Evolutionary conservation across 2,329 filamentous ascomycete species (phyloP).

Genomic region (Ceratocystis ficicola): DNA sequence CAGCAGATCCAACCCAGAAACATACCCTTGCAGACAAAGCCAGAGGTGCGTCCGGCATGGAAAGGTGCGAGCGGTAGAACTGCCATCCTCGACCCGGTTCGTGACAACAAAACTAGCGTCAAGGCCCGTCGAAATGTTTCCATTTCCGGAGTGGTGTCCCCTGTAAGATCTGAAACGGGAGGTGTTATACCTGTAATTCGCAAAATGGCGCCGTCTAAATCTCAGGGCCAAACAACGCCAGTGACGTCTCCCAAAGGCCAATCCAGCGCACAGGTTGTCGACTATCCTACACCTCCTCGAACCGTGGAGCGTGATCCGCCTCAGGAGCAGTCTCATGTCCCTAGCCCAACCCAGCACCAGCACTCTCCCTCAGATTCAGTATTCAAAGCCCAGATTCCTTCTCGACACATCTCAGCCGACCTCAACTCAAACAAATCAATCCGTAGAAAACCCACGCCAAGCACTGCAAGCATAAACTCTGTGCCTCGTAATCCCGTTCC

Average conservation of each 20-base stretch:
- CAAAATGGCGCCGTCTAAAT: conserved; percentile 19
- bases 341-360: conserved; percentile 19
- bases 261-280: not conserved
- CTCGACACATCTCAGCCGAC: conserved; percentile 11
- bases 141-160: conserved; percentile 14
- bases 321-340: conserved; percentile 25
- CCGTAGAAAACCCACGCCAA: conserved; percentile 36
- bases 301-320: conserved; percentile 18
- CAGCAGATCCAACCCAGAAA: not conserved
- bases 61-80: conserved; percentile 59
- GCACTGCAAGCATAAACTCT: conserved; percentile 23
- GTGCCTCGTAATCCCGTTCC: not conserved
- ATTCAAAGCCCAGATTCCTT: conserved; percentile 13
- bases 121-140: conserved; percentile 19
- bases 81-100: conserved; percentile 50
- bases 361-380: conserved; percentile 6
- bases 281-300: conserved; percentile 20
- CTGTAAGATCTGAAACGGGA: conserved; percentile 15
- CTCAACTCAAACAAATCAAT: conserved; percentile 30
- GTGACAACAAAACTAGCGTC: conserved; percentile 34
- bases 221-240: conserved; percentile 1
- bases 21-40: not conserved
- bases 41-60: conserved; percentile 48
- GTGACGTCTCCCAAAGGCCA: conserved; percentile 15
- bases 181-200: conserved; percentile 17